These are phyloP conservation scores for Aspergillus sp. DNA, from an alignment of 2,329 filamentous ascomycete species.

Conservation along the genomic window DNA sequence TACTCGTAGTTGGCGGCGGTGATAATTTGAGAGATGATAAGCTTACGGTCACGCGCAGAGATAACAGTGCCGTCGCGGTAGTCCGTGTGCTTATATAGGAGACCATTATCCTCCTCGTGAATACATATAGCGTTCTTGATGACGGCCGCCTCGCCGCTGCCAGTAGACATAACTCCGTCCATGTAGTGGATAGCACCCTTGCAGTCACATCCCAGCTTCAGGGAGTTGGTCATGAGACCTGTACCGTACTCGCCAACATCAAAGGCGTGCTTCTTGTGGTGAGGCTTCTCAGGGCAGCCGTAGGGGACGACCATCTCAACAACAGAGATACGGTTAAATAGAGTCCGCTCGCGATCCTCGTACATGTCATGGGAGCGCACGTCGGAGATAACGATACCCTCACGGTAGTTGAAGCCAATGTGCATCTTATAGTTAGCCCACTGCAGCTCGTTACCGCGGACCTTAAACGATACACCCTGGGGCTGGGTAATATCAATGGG, in stretches of 20 bases:
- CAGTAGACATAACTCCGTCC: slow-evolving; percentile 80
- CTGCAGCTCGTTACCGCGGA: slow-evolving; percentile 80
- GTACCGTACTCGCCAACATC: slow-evolving; percentile 49
- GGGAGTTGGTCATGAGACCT: slow-evolving; percentile 51
- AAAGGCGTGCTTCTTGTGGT: slow-evolving; percentile 50
- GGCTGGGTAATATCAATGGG: slow-evolving; percentile 85
- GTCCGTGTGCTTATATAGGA: slow-evolving; percentile 91
- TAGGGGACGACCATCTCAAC: slow-evolving; percentile 72
- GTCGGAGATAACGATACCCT: slow-evolving; percentile 87
- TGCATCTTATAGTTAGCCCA: slow-evolving; percentile 78
- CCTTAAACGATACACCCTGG: slow-evolving; percentile 81
- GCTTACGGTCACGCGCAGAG: slow-evolving; percentile 80
- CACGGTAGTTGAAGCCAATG: slow-evolving; percentile 91
- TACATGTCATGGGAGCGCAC: slow-evolving; percentile 78
- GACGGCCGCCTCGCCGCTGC: slow-evolving; percentile 73
- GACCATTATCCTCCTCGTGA: slow-evolving; percentile 88
- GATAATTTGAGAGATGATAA: slow-evolving; percentile 88
- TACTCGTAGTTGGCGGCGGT: slow-evolving; percentile 97
- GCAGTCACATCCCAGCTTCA: slow-evolving; percentile 47
- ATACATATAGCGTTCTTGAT: slow-evolving; percentile 89
- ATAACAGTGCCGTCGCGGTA: slow-evolving; percentile 87
- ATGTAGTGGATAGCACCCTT: slow-evolving; percentile 77
- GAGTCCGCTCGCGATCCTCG: slow-evolving; percentile 67
- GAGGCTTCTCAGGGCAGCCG: slow-evolving; percentile 50
- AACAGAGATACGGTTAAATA: slow-evolving; percentile 86